Evolutionary conservation across 2,329 filamentous ascomycete species (phyloP).

Genomic region (Mycosphaerella arachidis): DNA sequence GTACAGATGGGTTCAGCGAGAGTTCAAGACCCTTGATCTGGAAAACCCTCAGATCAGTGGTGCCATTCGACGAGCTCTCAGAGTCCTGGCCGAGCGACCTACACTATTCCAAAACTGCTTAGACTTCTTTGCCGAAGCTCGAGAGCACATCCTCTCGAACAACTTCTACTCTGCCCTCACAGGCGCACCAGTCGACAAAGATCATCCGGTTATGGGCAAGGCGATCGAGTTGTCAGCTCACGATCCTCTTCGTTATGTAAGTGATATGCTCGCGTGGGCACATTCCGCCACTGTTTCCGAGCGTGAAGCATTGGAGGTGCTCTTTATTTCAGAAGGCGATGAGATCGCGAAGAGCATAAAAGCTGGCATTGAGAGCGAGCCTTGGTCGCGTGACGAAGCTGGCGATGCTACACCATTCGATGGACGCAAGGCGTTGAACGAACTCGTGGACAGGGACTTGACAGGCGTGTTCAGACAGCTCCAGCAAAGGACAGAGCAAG

Average conservation of each 20-base stretch:
- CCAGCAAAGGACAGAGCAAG: conserved; percentile 84
- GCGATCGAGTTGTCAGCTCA: conserved; percentile 93
- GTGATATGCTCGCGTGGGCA: conserved; percentile 96
- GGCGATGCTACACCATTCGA: conserved; percentile 60
- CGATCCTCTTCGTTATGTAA: conserved; percentile 84
- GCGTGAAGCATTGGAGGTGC: conserved; percentile 80
- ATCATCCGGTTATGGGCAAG: conserved; percentile 55
- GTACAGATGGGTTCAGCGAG: conserved; percentile 89
- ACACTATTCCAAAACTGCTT: conserved; percentile 89
- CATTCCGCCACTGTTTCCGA: conserved; percentile 94
- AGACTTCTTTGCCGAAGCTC: conserved; percentile 85
- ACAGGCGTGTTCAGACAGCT: conserved; percentile 76
- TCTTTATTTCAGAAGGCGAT: conserved; percentile 87
- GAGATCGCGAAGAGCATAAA: conserved; percentile 80
- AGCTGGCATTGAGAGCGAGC: conserved; percentile 73
- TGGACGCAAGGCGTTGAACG: conserved; percentile 72
- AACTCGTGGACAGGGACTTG: conserved; percentile 82
- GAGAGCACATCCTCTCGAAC: conserved; percentile 81
- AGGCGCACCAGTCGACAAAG: conserved; percentile 58
- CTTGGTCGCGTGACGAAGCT: conserved; percentile 62
- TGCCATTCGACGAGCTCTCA: conserved; percentile 75
- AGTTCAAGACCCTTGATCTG: conserved; percentile 86
- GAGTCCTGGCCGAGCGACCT: conserved; percentile 83
- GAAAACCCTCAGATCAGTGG: conserved; percentile 90
- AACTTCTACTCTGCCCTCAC: conserved; percentile 85